phyloP scores from a whole-genome alignment of 495 filamentous ascomycete genomes.

The Hamigera avellanea region DNA sequence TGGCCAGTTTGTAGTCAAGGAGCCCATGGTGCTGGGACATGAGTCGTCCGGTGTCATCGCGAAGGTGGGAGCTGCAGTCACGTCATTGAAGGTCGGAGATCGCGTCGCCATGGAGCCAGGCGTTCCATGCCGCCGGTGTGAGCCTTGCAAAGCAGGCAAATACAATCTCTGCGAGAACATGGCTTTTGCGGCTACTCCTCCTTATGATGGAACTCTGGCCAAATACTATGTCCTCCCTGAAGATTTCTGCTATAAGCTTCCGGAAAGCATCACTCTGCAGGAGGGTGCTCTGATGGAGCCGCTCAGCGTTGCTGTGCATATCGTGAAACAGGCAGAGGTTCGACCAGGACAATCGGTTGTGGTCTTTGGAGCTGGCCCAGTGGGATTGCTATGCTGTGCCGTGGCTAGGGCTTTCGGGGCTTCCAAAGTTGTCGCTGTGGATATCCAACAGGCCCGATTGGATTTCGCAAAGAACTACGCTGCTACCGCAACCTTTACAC shows the following conservation, averaged over 20 bases:
- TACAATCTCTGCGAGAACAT: constrained; percentile 44
- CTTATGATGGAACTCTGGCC: constrained; percentile 42
- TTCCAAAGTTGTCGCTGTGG: constrained; percentile 39
- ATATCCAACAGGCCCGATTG: constrained; percentile 39
- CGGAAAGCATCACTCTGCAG: constrained; percentile 30
- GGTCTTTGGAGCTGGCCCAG: constrained; percentile 43
- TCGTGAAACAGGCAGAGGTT: constrained; percentile 34
- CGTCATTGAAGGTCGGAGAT: constrained; percentile 31
- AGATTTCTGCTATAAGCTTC: constrained; percentile 45
- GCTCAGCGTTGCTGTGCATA: constrained; percentile 43
- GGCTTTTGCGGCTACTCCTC: constrained; percentile 42
- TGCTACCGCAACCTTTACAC: constrained; percentile 31
- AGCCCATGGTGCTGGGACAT: constrained; percentile 88
- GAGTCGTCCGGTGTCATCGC: constrained; percentile 72
- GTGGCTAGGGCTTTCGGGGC: constrained; percentile 44
- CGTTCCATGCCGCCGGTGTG: constrained; percentile 39
- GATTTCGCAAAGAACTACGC: constrained; percentile 41
- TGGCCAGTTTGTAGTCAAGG: constrained; percentile 67
- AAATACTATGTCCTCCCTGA: constrained; percentile 44
- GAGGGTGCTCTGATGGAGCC: constrained; percentile 46
- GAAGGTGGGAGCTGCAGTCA: constrained; percentile 47
- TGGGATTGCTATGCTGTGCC: constrained; percentile 42
- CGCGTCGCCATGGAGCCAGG: constrained; percentile 44
- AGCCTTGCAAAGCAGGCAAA: constrained; percentile 38
- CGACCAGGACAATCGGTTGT: constrained; percentile 37